Evolutionary conservation across 495 filamentous ascomycete genomes (phyloP).

Genomic region (Aspergillus baeticus): DNA sequence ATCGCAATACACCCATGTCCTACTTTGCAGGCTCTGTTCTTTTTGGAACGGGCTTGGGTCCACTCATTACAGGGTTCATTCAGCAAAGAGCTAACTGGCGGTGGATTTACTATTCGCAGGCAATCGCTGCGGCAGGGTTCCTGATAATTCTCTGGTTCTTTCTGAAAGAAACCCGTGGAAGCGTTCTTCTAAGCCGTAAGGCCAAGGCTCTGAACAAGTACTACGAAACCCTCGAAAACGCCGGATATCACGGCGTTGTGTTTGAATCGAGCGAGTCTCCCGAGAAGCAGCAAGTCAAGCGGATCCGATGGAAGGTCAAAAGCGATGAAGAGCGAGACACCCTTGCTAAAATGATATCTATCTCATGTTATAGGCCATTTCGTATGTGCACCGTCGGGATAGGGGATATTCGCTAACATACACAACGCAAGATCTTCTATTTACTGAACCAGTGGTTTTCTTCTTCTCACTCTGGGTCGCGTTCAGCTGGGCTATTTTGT

Average conservation of each 20-base stretch:
- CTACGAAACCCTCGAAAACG: constrained; percentile 69
- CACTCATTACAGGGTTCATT: constrained; percentile 70
- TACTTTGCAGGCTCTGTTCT: constrained; percentile 75
- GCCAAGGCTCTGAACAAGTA: constrained; percentile 72
- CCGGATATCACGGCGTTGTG: constrained; percentile 64
- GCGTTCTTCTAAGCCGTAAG: constrained; percentile 77
- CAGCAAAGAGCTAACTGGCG: constrained; percentile 69
- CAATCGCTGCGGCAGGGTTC: constrained; percentile 63
- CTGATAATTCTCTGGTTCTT: constrained; percentile 62
- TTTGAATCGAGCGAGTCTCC: constrained; percentile 20
- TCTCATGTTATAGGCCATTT: constrained; percentile 77
- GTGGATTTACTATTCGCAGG: constrained; percentile 89
- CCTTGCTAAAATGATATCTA: constrained; percentile 67
- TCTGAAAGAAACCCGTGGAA: constrained; percentile 82
- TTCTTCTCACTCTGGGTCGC: constrained; percentile 90
- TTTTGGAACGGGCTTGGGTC: constrained; percentile 79
- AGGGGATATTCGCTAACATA: neutral
- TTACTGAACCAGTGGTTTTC: constrained; percentile 92
- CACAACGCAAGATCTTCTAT: constrained; percentile 57
- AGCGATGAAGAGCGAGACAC: constrained; percentile 77
- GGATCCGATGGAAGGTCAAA: constrained; percentile 83
- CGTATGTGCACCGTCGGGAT: constrained; percentile 33
- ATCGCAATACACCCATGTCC: constrained; percentile 87
- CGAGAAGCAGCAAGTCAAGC: constrained; percentile 45
- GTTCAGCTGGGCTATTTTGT: constrained; percentile 88